Conservation (phyloP, 805 yeast species). For the Komagataella kurtzmanii region DNA sequence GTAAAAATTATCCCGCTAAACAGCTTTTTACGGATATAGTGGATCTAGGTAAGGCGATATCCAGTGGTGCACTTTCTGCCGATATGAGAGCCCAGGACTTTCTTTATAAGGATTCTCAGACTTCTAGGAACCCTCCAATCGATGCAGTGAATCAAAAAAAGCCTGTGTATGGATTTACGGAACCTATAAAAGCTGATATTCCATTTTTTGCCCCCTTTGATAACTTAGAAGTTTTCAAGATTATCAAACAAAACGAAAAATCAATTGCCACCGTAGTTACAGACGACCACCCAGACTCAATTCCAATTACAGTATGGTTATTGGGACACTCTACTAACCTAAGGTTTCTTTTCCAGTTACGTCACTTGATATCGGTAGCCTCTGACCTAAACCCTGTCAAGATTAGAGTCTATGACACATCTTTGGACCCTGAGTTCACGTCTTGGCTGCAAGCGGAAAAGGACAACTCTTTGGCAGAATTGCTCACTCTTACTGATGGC, state of each 20-base stretch:
- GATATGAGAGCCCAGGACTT: constrained; percentile 19
- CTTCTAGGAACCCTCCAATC: not conserved
- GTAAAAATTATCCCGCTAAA: constrained; percentile 17
- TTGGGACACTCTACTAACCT: not conserved
- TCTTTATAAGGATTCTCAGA: constrained; percentile 21
- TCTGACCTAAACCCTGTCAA: not conserved
- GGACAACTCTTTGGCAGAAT: not conserved
- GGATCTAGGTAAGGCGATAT: constrained; percentile 15
- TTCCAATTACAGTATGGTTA: not conserved
- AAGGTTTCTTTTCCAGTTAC: not conserved
- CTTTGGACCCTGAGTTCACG: not conserved
- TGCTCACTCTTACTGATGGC: not conserved
- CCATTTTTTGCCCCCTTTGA: not conserved
- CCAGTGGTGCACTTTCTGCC: constrained; percentile 14
- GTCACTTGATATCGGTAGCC: not conserved
- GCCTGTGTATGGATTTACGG: not conserved
- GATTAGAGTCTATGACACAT: not conserved
- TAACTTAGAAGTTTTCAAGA: not conserved
- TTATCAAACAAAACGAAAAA: not conserved
- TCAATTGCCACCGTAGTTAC: not conserved
- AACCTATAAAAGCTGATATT: too few species aligned
- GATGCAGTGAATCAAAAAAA: not conserved
- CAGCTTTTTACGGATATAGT: constrained; percentile 40
- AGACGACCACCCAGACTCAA: not conserved
- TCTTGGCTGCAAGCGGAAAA: not conserved